Evolutionary conservation across 129 eudicot genomes (phyloP).

Genomic region (Calendula officinalis): DNA sequence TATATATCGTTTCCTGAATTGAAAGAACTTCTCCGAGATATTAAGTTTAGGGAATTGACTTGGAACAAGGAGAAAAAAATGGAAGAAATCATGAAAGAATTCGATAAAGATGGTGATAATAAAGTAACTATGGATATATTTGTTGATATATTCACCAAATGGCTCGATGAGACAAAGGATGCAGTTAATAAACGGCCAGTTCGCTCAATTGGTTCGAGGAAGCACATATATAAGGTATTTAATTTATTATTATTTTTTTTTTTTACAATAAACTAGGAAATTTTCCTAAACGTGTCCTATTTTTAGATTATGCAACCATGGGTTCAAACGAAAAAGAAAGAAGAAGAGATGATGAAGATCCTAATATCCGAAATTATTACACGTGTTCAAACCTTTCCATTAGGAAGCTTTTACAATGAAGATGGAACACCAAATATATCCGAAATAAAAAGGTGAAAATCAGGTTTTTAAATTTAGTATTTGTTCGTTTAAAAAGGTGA

Average conservation of each 20-base stretch:
- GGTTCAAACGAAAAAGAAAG: constrained; percentile 60
- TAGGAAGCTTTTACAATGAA: constrained; percentile 52
- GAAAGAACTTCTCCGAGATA: constrained; percentile 47
- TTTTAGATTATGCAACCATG: constrained; percentile 75
- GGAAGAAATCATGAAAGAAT: constrained; percentile 51
- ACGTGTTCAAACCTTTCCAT: constrained; percentile 43
- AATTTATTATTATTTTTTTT: neutral
- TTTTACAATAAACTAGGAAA: neutral
- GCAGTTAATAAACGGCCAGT: constrained; percentile 39
- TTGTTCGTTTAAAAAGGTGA: too few species aligned
- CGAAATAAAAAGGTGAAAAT: constrained; percentile 49
- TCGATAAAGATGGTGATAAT: constrained; percentile 50
- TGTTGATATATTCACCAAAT: constrained; percentile 46
- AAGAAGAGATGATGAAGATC: constrained; percentile 56
- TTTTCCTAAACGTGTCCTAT: neutral
- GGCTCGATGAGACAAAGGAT: constrained; percentile 60
- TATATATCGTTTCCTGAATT: constrained; percentile 53
- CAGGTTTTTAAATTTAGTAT: neutral
- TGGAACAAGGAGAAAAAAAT: constrained; percentile 41
- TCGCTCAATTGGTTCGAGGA: constrained; percentile 52
- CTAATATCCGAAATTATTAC: constrained; percentile 50
- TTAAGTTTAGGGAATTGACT: constrained; percentile 34
- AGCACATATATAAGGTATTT: constrained; percentile 52
- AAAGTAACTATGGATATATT: constrained; percentile 58
- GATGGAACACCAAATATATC: constrained; percentile 55